These are phyloP conservation scores for Tuber aestivum DNA, from an alignment of 495 filamentous ascomycete genomes.

Conservation along the genomic window DNA sequence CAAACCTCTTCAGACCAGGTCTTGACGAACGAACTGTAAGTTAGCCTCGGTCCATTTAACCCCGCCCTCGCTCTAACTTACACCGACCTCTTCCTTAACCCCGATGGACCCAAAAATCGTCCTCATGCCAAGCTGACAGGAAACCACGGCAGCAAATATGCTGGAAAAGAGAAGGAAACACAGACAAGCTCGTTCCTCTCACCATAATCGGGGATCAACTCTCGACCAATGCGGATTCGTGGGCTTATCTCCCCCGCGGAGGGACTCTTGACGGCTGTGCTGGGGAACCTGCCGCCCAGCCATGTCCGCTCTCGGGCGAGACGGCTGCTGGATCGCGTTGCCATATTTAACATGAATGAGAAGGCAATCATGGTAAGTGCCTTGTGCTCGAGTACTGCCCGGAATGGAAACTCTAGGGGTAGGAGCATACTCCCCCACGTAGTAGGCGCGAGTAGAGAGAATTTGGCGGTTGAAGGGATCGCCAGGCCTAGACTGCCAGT, in stretches of 20 bases:
- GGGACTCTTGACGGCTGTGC: slow-evolving; percentile 24
- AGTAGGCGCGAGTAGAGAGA: slow-evolving; percentile 19
- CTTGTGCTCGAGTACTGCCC: slow-evolving; percentile 21
- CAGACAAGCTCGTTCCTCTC: slow-evolving; percentile 31
- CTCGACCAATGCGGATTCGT: background rate
- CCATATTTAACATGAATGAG: slow-evolving; percentile 32
- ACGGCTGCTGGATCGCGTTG: slow-evolving; percentile 36
- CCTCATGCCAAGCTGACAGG: slow-evolving; percentile 13
- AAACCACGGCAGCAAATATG: slow-evolving; percentile 12
- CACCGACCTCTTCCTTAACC: slow-evolving; percentile 24
- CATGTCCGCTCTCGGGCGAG: slow-evolving; percentile 30
- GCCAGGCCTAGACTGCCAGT: slow-evolving; percentile 39
- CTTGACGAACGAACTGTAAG: slow-evolving; percentile 17
- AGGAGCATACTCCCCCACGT: slow-evolving; percentile 35
- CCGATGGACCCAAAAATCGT: background rate
- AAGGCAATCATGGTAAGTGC: slow-evolving; percentile 39
- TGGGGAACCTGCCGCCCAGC: slow-evolving; percentile 23
- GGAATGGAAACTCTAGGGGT: slow-evolving; percentile 8
- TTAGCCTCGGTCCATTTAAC: slow-evolving; percentile 20
- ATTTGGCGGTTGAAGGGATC: slow-evolving; percentile 27
- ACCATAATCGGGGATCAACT: background rate
- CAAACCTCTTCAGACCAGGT: slow-evolving; percentile 30
- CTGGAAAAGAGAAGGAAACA: slow-evolving; percentile 11
- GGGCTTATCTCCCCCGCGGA: slow-evolving; percentile 18
- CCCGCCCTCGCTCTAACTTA: slow-evolving; percentile 19